Conservation (phyloP, 140 eudicot genomes). For the Ambrosia hybrid region DNA sequence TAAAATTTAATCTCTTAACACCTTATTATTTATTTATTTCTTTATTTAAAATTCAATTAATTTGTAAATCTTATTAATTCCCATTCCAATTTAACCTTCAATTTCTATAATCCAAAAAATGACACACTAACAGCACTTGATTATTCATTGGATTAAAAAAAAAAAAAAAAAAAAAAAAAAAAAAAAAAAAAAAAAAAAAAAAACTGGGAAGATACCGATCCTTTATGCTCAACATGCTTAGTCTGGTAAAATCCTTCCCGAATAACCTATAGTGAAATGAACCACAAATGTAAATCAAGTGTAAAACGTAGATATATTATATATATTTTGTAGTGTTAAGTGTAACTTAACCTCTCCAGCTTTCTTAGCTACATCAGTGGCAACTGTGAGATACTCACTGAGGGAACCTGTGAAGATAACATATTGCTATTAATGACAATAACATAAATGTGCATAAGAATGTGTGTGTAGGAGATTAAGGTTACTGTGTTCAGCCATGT, state of each 20-base stretch:
- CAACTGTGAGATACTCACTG: conserved; percentile 58
- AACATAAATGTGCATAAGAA: background rate
- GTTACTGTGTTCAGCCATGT: conserved; percentile 3
- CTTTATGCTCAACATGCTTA: conserved; percentile 94
- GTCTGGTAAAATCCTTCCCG: conserved; percentile 71
- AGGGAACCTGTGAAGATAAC: conserved; percentile 41
- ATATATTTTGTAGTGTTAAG: background rate
- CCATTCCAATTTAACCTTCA: no score
- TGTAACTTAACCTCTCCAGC: conserved; percentile 84
- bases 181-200: no score
- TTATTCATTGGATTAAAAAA: no score
- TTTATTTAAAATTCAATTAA: no score
- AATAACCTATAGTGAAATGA: conserved; percentile 51
- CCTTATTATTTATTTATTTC: no score
- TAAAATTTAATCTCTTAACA: no score
- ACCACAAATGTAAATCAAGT: background rate
- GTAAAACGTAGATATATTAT: background rate
- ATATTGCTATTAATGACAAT: background rate
- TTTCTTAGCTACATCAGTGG: conserved; percentile 82
- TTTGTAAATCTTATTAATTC: no score
- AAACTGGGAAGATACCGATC: conserved; percentile 47
- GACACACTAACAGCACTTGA: background rate
- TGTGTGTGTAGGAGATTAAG: background rate
- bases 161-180: no score
- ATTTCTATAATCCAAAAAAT: background rate